A percentile compares a stretch with the other conserved stretches of the same genome.
Evolutionary conservation across 345 rosid species (phyloP).

Genomic region (Salix brachista): DNA sequence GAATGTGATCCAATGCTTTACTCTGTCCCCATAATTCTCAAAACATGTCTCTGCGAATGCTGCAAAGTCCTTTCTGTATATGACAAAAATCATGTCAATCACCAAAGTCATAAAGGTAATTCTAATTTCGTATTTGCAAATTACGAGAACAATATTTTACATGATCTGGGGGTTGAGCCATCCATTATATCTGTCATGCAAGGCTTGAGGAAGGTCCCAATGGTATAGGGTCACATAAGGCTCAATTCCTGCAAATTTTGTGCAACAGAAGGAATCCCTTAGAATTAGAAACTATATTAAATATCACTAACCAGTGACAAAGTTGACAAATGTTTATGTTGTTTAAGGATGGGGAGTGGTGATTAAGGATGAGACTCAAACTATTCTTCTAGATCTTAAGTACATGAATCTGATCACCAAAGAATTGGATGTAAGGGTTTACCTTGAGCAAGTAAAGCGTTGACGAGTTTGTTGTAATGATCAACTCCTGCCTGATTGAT

Average conservation of each 20-base stretch:
- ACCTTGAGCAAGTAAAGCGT: conserved; percentile 80
- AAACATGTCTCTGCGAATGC: conserved; percentile 78
- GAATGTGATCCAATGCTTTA: conserved; percentile 88
- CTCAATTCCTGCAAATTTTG: conserved; percentile 56
- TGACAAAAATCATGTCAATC: neutral
- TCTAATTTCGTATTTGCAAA: neutral
- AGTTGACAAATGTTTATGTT: neutral
- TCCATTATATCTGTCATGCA: conserved; percentile 69
- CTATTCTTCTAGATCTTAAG: neutral
- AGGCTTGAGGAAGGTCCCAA: conserved; percentile 98
- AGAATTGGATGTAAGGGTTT: neutral
- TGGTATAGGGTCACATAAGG: conserved; percentile 91
- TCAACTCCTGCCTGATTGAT: conserved; percentile 90
- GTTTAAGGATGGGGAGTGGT: neutral
- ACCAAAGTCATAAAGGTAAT: neutral
- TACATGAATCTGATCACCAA: neutral
- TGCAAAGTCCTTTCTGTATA: conserved; percentile 72
- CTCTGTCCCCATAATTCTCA: conserved; percentile 81
- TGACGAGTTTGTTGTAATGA: conserved; percentile 75
- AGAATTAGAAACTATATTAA: neutral
- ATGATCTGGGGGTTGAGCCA: conserved; percentile 74
- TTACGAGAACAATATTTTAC: conserved; percentile 31
- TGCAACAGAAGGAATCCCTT: neutral
- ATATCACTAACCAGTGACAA: neutral
- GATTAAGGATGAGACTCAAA: neutral